Conservation (phyloP, 2,329 filamentous ascomycete genomes). For the Scleromitrula shiraiana region DNA sequence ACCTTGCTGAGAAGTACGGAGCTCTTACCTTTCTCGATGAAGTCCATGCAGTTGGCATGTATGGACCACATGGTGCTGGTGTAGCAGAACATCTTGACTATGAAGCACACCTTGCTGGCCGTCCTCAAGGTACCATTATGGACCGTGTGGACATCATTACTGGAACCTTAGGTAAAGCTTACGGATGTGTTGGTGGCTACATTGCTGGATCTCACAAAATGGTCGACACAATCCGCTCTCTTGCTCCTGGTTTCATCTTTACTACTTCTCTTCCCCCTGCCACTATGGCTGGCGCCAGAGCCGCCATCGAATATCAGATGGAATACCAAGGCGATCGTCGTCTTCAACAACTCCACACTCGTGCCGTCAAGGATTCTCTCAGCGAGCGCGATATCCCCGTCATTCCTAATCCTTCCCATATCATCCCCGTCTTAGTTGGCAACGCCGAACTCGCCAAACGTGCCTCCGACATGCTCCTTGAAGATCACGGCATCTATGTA, state of each 20-base stretch:
- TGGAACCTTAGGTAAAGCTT: constrained; percentile 93
- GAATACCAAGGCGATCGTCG: constrained; percentile 76
- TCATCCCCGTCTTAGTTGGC: constrained; percentile 87
- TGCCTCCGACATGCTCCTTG: constrained; percentile 84
- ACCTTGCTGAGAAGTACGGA: constrained; percentile 94
- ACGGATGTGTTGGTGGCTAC: constrained; percentile 95
- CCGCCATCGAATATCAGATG: constrained; percentile 92
- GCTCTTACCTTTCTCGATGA: constrained; percentile 97
- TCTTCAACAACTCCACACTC: constrained; percentile 92
- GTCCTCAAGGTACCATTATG: constrained; percentile 76
- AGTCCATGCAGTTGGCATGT: constrained; percentile 99
- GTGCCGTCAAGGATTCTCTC: constrained; percentile 82
- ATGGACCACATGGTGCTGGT: constrained; percentile 88
- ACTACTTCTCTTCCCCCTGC: constrained; percentile 93
- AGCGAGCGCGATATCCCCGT: constrained; percentile 80
- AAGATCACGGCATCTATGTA: constrained; percentile 90
- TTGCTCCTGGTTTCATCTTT: constrained; percentile 97
- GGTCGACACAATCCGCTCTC: constrained; percentile 86
- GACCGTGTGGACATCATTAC: constrained; percentile 97
- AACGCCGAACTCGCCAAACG: constrained; percentile 88
- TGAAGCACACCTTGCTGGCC: constrained; percentile 70
- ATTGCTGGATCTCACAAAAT: constrained; percentile 84
- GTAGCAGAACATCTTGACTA: constrained; percentile 97
- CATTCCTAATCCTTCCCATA: constrained; percentile 95
- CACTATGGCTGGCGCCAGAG: constrained; percentile 88